Percentiles rank a stretch among this genome's conserved stretches.
Conservation (phyloP, 129 eudicot genomes). For the Daucus carota region DNA sequence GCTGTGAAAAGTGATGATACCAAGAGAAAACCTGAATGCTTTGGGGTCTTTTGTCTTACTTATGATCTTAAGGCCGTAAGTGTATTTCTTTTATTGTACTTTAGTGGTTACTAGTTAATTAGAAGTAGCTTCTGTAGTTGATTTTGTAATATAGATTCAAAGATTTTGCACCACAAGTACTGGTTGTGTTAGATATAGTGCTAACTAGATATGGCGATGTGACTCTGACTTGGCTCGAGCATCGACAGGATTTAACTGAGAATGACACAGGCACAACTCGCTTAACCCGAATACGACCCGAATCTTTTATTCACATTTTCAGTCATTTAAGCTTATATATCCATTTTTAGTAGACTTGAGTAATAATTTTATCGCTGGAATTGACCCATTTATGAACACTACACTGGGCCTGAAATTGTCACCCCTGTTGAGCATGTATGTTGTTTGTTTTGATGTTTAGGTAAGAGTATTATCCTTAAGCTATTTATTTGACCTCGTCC, state of each 20-base stretch:
- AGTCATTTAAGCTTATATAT: too few relatives aligned
- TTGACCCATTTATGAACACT: background rate
- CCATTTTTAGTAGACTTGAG: background rate
- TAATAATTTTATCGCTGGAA: too few relatives aligned
- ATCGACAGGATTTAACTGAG: background rate
- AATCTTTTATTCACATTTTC: background rate
- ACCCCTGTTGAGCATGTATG: background rate
- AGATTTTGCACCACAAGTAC: background rate
- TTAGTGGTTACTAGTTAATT: too few relatives aligned
- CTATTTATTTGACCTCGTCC: too few relatives aligned
- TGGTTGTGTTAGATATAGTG: background rate
- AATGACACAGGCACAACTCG: background rate
- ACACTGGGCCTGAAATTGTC: background rate
- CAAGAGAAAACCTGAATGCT: slow-evolving; percentile 60
- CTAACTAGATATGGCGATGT: background rate
- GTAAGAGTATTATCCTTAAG: background rate
- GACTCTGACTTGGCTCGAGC: background rate
- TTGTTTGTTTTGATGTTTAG: background rate
- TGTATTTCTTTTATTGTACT: background rate
- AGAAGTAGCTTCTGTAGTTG: background rate
- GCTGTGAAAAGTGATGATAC: slow-evolving; percentile 30
- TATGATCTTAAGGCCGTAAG: slow-evolving; percentile 96
- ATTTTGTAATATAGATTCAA: background rate
- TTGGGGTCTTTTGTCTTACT: slow-evolving; percentile 91
- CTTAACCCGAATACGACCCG: background rate